Conservation (phyloP, 1,284 basidiomycete genomes). For the Exobasidium cylindrosporum region DNA sequence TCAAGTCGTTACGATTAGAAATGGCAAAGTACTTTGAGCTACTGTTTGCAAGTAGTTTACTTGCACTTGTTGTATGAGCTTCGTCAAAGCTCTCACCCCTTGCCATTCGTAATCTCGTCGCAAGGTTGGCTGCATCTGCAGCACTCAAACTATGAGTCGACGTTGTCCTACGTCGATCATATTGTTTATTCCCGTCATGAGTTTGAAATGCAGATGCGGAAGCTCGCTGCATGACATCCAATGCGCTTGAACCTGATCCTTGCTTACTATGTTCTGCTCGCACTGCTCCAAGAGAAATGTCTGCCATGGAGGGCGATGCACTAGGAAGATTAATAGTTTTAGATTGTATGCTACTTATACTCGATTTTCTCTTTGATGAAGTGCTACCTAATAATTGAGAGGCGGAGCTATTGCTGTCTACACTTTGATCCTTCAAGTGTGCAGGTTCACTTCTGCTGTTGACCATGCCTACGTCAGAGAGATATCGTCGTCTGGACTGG, state of each 20-base stretch:
- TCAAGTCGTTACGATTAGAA: background rate
- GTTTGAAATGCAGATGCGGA: slow-evolving; percentile 6
- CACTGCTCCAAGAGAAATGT: slow-evolving; percentile 5
- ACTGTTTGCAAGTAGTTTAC: slow-evolving; percentile 7
- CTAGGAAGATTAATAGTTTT: slow-evolving; percentile 18
- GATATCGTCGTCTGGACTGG: background rate
- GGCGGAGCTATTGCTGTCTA: slow-evolving; percentile 14
- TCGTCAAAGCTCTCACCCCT: slow-evolving; percentile 36
- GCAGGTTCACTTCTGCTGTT: background rate
- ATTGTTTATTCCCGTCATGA: background rate
- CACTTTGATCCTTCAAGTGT: background rate
- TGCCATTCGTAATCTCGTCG: slow-evolving; percentile 39
- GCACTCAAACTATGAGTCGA: slow-evolving; percentile 41
- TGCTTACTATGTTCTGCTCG: background rate
- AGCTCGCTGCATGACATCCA: slow-evolving; percentile 6
- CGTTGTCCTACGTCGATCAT: slow-evolving; percentile 23
- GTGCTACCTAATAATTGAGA: slow-evolving; percentile 3
- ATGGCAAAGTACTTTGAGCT: slow-evolving; percentile 4
- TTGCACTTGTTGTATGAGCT: slow-evolving; percentile 12
- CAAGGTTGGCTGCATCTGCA: slow-evolving; percentile 42
- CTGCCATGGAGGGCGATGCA: slow-evolving; percentile 20
- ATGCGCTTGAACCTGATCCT: slow-evolving; percentile 2
- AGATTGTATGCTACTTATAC: slow-evolving; percentile 14
- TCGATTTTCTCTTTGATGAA: slow-evolving; percentile 16
- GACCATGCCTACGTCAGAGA: background rate